Base-by-base conservation (phyloP, 202 grass and related monocot species). In the Setaria viridis region DNA sequence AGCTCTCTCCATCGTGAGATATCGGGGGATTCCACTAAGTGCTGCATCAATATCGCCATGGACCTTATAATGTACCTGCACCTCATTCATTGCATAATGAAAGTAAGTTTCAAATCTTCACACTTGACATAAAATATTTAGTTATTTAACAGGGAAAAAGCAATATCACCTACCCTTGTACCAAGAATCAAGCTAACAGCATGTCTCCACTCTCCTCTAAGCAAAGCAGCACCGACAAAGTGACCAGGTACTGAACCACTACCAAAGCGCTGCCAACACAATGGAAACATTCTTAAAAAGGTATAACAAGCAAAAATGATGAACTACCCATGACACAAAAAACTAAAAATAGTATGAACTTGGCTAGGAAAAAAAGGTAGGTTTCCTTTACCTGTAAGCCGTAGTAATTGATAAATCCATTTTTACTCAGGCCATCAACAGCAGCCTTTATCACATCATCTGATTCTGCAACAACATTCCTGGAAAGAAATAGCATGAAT, bases 401-500 rank as follows among this genome's bases (percentile, higher is more conserved):
- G 46, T 86, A 98, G 83, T 98, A 98, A 80, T 98, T 98, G 78
- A 98, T 92, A 89, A 95, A 98, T 19, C 96, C 96, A 80, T 73
- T 80, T 78, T 81, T 92, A 88, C 76, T 79, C 67, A 98, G 79
- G 60, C 89, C 85, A 86, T 94, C 72, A 66, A 91, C 50, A 86
- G 96, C 93, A 78, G 62, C 78, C 74, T 89, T 95, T 83, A 98
- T 90, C 76, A 84, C 67, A 84, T 88, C 86, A 45, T 91, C 82
- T 6, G 89, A 95, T 77, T 93, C 86, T 89, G 90, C 88, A 86
- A 84, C 54, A 58, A 98, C 91, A 73, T 70, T 88, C 90, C 96
- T 95, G 21, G 29, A n/a, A 62, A 76, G 49, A 90, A 77, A 83
- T 86, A 72, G 66, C 34, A 42, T 77, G 71, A 89, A 76, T 88